Evolutionary conservation across 2,329 filamentous ascomycete genomes (phyloP), one percentile per base, ranked within the genome.

Genomic region (Mycosphaerella sp.): DNA sequence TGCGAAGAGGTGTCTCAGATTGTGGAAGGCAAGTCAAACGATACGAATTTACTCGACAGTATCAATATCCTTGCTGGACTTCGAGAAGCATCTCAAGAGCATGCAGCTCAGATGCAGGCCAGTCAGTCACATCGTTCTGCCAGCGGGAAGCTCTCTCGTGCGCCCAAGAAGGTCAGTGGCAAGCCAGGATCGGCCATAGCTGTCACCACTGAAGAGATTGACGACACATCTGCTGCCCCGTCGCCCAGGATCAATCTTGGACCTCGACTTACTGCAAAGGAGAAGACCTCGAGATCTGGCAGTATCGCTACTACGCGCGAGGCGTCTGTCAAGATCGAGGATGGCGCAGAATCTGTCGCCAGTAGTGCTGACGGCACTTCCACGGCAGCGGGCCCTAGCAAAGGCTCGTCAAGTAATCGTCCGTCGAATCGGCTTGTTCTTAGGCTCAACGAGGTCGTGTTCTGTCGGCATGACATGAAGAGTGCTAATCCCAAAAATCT

Each of bases 281-380:
- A 70, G 42, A 69, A 70, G 44, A 63, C 64, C 1, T 69, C 67
- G 8, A 64, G 70, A 29, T 67, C 67, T 14, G 72, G 73, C 45
- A 75, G 72, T 41, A 74, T 78, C 34, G 72, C 74, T 11, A 71
- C 71, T 48, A 73, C 67, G 11, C 68, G 76, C 36, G 76, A 78
- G 58, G 65, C 73, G n/a, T 75, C 72, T 45, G 76, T 78, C n/a
- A 78, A 78, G 59, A 69, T 72, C 45, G 76, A 78, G 60, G 75
- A 78, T 50, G 70, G 70, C 32, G 70, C 67, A 11, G 74, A 75
- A 42, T 72, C 68, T 41, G 73, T 74, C 29, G 66, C 68, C 6
- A 66, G 70, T 68, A 71, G 70, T 59, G 65, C 70, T 51, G 76
- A 78, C 68, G 72, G 73, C 67, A 58, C 58, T 10, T 64, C 63